Conservation (phyloP, 805 yeast species). For the Candida multigemmis region DNA sequence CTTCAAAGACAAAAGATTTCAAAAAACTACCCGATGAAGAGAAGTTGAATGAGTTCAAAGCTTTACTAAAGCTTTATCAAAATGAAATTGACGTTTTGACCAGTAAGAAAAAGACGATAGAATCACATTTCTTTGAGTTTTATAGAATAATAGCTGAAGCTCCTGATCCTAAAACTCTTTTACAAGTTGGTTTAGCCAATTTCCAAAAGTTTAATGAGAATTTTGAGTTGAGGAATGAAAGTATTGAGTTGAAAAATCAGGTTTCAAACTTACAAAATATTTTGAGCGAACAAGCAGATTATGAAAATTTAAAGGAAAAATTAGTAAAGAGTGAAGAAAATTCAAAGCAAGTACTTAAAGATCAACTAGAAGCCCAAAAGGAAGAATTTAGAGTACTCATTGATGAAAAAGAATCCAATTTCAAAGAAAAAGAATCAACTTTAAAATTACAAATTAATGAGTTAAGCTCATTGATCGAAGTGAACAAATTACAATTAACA, state of each 20-base stretch:
- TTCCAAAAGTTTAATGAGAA: conserved; percentile 47
- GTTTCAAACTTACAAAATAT: conserved; percentile 44
- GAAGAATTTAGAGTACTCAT: conserved; percentile 58
- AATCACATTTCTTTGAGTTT: conserved; percentile 61
- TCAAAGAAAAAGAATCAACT: conserved; percentile 52
- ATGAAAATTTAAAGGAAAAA: conserved; percentile 62
- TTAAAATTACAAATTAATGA: conserved; percentile 52
- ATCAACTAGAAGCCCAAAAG: conserved; percentile 59
- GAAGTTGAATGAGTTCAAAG: conserved; percentile 57
- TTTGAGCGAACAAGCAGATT: conserved; percentile 62
- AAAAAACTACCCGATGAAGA: conserved; percentile 60
- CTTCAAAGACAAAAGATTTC: conserved; percentile 80
- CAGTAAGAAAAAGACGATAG: conserved; percentile 65
- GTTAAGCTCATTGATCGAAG: conserved; percentile 54
- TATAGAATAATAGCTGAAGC: conserved; percentile 78
- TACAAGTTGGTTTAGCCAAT: conserved; percentile 62
- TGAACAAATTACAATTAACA: conserved; percentile 49
- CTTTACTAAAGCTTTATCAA: conserved; percentile 72
- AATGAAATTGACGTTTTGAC: conserved; percentile 81
- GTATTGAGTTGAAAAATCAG: conserved; percentile 43
- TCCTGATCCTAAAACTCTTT: conserved; percentile 83
- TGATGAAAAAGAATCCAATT: conserved; percentile 66
- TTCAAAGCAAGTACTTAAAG: conserved; percentile 43
- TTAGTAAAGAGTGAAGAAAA: conserved; percentile 53
- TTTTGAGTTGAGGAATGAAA: conserved; percentile 42